These are phyloP conservation scores for Nothomitra cinnamomea DNA, from an alignment of 2,329 filamentous ascomycete genomes.

Conservation along the genomic window DNA sequence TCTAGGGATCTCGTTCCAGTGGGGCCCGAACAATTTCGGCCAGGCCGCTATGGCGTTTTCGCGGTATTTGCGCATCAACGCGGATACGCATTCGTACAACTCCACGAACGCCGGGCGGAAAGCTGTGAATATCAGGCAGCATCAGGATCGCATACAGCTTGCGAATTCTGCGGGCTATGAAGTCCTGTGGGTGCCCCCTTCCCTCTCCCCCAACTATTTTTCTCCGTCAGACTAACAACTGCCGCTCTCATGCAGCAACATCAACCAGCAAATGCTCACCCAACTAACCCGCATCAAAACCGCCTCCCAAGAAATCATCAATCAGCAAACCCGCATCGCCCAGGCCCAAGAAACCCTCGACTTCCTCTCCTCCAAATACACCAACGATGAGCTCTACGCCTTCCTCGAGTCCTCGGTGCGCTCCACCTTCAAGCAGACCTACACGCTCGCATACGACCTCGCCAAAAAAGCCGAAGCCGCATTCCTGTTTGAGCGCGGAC, in stretches of 20 bases:
- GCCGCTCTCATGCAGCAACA: conserved; percentile 16
- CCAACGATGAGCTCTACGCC: conserved; percentile 17
- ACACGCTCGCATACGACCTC: conserved; percentile 13
- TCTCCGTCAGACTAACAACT: conserved; percentile 12
- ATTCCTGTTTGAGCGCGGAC: conserved; percentile 14
- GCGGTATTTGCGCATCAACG: too few species aligned
- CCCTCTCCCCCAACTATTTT: too few species aligned
- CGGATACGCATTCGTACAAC: too few species aligned
- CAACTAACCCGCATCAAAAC: conserved; percentile 10
- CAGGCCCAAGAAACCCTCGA: conserved; percentile 10
- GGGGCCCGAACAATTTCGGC: too few species aligned
- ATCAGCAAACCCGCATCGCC: conserved; percentile 12
- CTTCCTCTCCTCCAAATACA: conserved; percentile 18
- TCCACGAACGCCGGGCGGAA: too few species aligned
- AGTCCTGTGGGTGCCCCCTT: too few species aligned
- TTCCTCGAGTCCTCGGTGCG: conserved; percentile 13
- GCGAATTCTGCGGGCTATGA: too few species aligned
- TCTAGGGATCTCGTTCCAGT: too few species aligned
- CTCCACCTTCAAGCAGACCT: conserved; percentile 13
- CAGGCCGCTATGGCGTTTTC: too few species aligned
- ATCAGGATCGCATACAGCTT: too few species aligned
- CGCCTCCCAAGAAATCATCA: conserved; percentile 12
- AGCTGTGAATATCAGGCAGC: too few species aligned
- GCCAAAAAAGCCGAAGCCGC: conserved; percentile 15
- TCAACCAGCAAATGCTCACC: conserved; percentile 16